These are phyloP conservation scores for Colletotrichum higginsianum DNA, from an alignment of 2,329 filamentous ascomycete genomes.

Conservation along the genomic window DNA sequence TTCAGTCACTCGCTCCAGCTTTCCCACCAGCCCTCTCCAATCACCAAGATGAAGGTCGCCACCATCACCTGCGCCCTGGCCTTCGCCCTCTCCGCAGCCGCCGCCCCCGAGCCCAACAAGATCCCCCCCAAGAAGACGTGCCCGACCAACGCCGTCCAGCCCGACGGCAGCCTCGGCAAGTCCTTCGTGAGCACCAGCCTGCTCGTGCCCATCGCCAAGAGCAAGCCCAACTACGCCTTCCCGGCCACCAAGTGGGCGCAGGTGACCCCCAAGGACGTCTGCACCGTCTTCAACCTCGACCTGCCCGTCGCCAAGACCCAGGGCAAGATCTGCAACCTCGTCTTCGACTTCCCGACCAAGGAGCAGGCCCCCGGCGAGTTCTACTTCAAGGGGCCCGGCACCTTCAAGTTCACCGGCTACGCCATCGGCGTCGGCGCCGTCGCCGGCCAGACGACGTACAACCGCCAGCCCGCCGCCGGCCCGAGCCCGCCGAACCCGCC, in stretches of 20 bases:
- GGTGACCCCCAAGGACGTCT: conserved; percentile 30
- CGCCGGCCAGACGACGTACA: conserved; percentile 35
- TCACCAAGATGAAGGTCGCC: conserved; percentile 30
- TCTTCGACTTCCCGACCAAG: conserved; percentile 31
- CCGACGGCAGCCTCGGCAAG: conserved; percentile 33
- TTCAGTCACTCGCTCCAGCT: not conserved
- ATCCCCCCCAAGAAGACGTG: not conserved
- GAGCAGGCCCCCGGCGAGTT: conserved; percentile 24
- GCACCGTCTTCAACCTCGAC: conserved; percentile 41
- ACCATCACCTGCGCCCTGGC: conserved; percentile 15
- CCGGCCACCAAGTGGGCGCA: conserved; percentile 17
- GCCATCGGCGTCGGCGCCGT: conserved; percentile 36
- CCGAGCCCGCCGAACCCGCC: conserved; percentile 36
- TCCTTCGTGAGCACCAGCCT: conserved; percentile 27
- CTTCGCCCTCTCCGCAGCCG: conserved; percentile 14
- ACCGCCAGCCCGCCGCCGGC: conserved; percentile 34
- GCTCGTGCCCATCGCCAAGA: conserved; percentile 34
- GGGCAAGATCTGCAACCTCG: conserved; percentile 39
- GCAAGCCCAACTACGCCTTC: conserved; percentile 19
- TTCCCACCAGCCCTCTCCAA: not conserved
- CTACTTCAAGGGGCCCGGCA: conserved; percentile 28
- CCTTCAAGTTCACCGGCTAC: conserved; percentile 37
- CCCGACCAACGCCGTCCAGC: conserved; percentile 34
- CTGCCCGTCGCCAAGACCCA: conserved; percentile 33
- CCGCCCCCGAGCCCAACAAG: conserved; percentile 16